These are phyloP conservation scores for Fomitopsis pulvina DNA, from an alignment of 768 basidiomycete genomes.

Conservation along the genomic window DNA sequence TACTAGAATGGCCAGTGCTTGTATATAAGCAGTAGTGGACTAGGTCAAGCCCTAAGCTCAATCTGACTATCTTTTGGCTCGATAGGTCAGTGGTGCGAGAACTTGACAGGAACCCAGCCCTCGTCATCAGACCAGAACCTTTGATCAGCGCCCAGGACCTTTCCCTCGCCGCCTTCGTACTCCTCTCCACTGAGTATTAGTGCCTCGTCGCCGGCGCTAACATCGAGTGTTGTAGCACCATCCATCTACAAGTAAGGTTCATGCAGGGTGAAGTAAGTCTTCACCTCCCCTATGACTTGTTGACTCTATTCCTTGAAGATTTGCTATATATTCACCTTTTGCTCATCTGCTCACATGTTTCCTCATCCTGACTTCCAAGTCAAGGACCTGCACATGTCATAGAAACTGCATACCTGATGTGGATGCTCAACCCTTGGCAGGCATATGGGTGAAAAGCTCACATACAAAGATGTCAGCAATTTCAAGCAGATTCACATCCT, in stretches of 20 bases:
- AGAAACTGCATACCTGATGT: background rate
- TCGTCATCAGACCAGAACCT: too few species aligned
- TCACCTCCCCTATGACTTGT: background rate
- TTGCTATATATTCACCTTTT: constrained; percentile 35
- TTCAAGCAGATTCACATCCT: constrained; percentile 29
- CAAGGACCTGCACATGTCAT: constrained; percentile 39
- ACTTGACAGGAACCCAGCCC: too few species aligned
- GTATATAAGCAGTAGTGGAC: too few species aligned
- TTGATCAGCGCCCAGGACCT: too few species aligned
- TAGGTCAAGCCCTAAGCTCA: too few species aligned
- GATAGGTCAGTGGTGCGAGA: too few species aligned
- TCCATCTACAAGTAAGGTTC: constrained; percentile 36
- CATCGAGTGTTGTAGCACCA: too few species aligned
- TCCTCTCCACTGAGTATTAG: too few species aligned
- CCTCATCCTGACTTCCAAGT: constrained; percentile 18
- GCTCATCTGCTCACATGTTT: background rate
- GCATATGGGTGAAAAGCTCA: constrained; percentile 44
- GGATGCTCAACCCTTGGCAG: constrained; percentile 11
- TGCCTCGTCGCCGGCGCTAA: too few species aligned
- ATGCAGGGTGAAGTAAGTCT: constrained; percentile 43
- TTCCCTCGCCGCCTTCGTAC: too few species aligned
- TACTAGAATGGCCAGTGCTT: too few species aligned
- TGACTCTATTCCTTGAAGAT: constrained; percentile 32
- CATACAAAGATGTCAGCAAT: constrained; percentile 33
- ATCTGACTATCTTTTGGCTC: too few species aligned